A percentile compares a stretch with the other conserved stretches of the same genome.
Conservation (phyloP, 164 flowering plant genomes). For the Cinnamomum chago region DNA sequence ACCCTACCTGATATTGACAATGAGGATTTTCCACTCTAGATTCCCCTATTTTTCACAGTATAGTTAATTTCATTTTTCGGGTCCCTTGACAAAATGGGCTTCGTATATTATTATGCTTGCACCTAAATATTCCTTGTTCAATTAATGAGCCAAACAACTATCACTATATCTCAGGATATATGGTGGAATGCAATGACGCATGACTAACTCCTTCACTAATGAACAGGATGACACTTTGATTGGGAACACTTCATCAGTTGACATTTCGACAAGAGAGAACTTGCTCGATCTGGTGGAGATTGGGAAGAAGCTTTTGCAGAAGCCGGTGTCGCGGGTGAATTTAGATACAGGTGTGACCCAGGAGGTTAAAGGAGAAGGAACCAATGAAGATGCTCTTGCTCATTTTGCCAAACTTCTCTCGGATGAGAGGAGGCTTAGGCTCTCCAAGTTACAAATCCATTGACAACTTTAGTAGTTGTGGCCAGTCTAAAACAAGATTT, state of each 20-base stretch:
- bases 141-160: no score
- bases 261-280: slow-evolving; percentile 38
- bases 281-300: slow-evolving; percentile 30
- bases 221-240: slow-evolving; percentile 40
- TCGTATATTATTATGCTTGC: background rate
- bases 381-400: slow-evolving; percentile 46
- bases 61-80: no score
- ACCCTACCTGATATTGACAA: no score
- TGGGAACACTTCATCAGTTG: slow-evolving; percentile 35
- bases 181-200: background rate
- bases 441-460: background rate
- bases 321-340: slow-evolving; percentile 43
- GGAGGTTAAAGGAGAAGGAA: slow-evolving; percentile 29
- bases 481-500: no score
- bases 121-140: background rate
- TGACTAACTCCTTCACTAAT: background rate
- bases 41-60: no score
- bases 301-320: slow-evolving; percentile 36
- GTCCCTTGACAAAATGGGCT: no score
- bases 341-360: slow-evolving; percentile 39
- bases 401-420: slow-evolving; percentile 43
- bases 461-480: background rate
- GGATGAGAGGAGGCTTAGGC: slow-evolving; percentile 20
- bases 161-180: no score
- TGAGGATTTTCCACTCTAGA: no score